phyloP scores from a whole-genome alignment of 2,329 filamentous ascomycete genomes.

The Ophioceras dolichostomum region DNA sequence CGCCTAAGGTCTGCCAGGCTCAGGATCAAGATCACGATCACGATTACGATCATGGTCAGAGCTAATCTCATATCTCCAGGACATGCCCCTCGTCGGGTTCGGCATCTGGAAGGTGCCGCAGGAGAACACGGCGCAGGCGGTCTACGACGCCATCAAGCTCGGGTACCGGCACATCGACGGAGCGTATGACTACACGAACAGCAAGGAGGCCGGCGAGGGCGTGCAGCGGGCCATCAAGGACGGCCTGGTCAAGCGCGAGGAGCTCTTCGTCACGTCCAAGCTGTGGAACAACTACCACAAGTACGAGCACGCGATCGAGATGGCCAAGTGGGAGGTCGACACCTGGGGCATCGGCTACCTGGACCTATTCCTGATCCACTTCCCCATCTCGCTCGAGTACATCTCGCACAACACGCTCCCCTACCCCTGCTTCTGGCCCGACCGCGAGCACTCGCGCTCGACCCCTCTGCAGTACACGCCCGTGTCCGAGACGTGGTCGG shows the following conservation, averaged over 20 bases:
- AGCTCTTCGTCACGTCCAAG: constrained; percentile 50
- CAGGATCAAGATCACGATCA: background rate
- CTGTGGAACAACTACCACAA: constrained; percentile 49
- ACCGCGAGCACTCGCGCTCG: constrained; percentile 30
- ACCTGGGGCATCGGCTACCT: constrained; percentile 34
- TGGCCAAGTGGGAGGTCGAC: constrained; percentile 39
- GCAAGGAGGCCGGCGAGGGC: constrained; percentile 51
- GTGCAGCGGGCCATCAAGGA: constrained; percentile 43
- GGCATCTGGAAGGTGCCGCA: constrained; percentile 27
- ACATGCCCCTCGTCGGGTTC: constrained; percentile 26
- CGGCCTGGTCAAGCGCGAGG: constrained; percentile 48
- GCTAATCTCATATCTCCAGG: constrained; percentile 9
- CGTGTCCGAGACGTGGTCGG: constrained; percentile 37
- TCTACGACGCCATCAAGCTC: constrained; percentile 48
- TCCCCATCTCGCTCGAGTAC: constrained; percentile 13
- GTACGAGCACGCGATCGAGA: constrained; percentile 47
- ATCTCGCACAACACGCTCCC: constrained; percentile 25
- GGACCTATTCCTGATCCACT: constrained; percentile 8
- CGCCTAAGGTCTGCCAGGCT: background rate
- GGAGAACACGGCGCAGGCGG: constrained; percentile 27
- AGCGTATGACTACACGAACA: constrained; percentile 49
- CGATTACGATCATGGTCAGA: background rate
- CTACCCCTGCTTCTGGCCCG: constrained; percentile 25
- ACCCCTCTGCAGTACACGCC: constrained; percentile 29
- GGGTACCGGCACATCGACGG: constrained; percentile 41